Base-by-base conservation (phyloP, 129 eudicot genomes). In the Helichrysum umbraculigerum region DNA sequence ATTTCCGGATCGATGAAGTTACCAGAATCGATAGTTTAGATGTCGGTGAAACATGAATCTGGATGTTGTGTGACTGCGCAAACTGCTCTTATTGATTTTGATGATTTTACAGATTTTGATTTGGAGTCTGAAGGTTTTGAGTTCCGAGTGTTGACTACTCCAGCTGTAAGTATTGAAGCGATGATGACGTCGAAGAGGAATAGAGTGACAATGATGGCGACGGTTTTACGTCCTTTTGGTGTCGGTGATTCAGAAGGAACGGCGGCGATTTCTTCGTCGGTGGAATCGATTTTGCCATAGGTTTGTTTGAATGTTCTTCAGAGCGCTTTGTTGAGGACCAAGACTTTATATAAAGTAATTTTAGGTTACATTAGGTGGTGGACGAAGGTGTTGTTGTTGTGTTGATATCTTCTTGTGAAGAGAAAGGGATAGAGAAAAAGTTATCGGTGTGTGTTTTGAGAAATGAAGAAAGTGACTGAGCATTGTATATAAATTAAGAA, bases 61-160 rank as follows among this genome's bases (percentile, higher is more conserved):
- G 91, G 91, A 75, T 89, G 73, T 59, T 70, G 87, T 35, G 98
- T 89, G 19, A 89, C 93, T 37, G 87, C 67, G 74, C 98, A 92
- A 3, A 89, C 85, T 39, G 86, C 59, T 81, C 65, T 71, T 71
- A 87, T 83, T 5, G 88, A 80, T 6, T 81, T 73, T 19, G 66
- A 41, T 20, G 86, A 29, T 56, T 86, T 76, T 29, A 83, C 22
- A 16, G 82, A 30, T 16, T 71, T 14, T 5, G 79, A 15, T 1
- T 71, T 22, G 0, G 87, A 34, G 6, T 41, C 47, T 4, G 67
- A 57, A 0, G 76, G 30, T 30, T 84, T 77, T 22, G 63, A 34
- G 80, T 66, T 79, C 69, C 67, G 63, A 70, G 72, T 65, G 37
- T 33, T 19, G 71, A 61, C 2, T 9, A 61, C 34, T 25, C 33